These are phyloP conservation scores for Macrolepiota albuminosa DNA, from an alignment of 768 basidiomycete genomes.

Conservation along the genomic window DNA sequence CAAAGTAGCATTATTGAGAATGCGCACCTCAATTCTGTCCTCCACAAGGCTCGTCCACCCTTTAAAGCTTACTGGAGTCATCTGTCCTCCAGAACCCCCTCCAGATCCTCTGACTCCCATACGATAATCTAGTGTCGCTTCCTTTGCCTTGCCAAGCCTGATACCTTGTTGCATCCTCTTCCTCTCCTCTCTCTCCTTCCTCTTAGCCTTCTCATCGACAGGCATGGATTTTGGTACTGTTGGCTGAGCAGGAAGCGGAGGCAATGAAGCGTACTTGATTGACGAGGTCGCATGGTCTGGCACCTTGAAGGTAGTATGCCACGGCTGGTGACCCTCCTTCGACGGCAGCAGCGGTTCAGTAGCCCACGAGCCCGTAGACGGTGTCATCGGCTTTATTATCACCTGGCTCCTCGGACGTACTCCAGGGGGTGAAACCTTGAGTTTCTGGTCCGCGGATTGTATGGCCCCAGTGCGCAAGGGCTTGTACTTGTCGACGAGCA, in stretches of 20 bases:
- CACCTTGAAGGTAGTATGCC: slow-evolving; percentile 63
- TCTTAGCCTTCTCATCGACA: slow-evolving; percentile 33
- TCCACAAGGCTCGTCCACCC: slow-evolving; percentile 77
- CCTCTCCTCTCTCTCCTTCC: slow-evolving; percentile 43
- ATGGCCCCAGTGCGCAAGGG: slow-evolving; percentile 63
- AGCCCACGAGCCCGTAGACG: slow-evolving; percentile 38
- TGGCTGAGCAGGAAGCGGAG: slow-evolving; percentile 21
- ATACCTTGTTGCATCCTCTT: slow-evolving; percentile 51
- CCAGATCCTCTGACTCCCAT: slow-evolving; percentile 44
- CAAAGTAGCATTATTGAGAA: not conserved
- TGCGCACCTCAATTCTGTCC: slow-evolving; percentile 69
- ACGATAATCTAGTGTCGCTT: slow-evolving; percentile 73
- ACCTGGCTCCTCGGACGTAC: slow-evolving; percentile 23
- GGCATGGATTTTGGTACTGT: slow-evolving; percentile 8
- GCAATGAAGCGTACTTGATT: slow-evolving; percentile 48
- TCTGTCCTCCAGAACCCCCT: slow-evolving; percentile 19
- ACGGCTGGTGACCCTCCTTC: slow-evolving; percentile 55
- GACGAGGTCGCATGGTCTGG: slow-evolving; percentile 52
- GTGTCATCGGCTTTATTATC: slow-evolving; percentile 9
- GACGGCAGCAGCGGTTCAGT: slow-evolving; percentile 51
- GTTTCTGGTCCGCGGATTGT: slow-evolving; percentile 59
- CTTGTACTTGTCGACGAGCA: slow-evolving; percentile 87
- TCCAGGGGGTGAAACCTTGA: slow-evolving; percentile 45
- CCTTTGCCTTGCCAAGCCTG: slow-evolving; percentile 57
- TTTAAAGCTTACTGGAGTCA: slow-evolving; percentile 60